Evolutionary conservation across 192 early-diverging fungal genomes (phyloP).

Genomic region (Umbelopsis ramanniana): DNA sequence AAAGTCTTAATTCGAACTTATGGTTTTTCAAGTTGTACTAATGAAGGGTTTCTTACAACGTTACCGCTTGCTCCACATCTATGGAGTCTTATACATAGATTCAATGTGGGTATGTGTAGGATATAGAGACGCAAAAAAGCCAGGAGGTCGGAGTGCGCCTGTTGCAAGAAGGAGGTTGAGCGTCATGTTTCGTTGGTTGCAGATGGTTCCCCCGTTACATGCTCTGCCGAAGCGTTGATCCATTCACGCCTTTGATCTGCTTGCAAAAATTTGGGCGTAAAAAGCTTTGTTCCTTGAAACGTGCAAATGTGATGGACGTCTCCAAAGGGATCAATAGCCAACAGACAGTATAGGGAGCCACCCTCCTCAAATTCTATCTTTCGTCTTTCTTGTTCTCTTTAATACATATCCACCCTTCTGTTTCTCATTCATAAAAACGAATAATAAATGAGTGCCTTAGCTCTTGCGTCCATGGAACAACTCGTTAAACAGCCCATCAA

Average conservation of each 20-base stretch:
- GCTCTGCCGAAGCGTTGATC: neutral
- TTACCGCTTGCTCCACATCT: too few species aligned
- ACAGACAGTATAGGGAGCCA: neutral
- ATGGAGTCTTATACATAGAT: too few species aligned
- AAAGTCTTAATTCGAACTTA: too few species aligned
- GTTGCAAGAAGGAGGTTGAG: neutral
- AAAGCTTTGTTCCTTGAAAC: neutral
- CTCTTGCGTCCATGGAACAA: conserved; percentile 3
- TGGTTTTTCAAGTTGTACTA: too few species aligned
- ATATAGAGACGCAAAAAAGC: neutral
- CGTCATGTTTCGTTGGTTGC: too few species aligned
- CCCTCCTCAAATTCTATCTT: conserved; percentile 5
- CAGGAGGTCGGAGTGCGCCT: conserved; percentile 10
- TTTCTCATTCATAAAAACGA: neutral
- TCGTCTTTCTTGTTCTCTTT: neutral
- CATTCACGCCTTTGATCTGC: neutral
- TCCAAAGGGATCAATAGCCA: neutral
- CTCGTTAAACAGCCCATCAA: conserved; percentile 7
- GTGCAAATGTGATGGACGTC: neutral
- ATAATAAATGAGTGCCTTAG: neutral
- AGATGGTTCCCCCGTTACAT: neutral
- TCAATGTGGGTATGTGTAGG: neutral
- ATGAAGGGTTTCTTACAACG: too few species aligned
- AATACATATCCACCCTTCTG: neutral
- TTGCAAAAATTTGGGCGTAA: neutral